Percentiles rank a stretch among this genome's conserved stretches.
These are phyloP conservation scores for Plectosphaerella plurivora DNA, from an alignment of 2,329 filamentous ascomycete species.

Conservation along the genomic window DNA sequence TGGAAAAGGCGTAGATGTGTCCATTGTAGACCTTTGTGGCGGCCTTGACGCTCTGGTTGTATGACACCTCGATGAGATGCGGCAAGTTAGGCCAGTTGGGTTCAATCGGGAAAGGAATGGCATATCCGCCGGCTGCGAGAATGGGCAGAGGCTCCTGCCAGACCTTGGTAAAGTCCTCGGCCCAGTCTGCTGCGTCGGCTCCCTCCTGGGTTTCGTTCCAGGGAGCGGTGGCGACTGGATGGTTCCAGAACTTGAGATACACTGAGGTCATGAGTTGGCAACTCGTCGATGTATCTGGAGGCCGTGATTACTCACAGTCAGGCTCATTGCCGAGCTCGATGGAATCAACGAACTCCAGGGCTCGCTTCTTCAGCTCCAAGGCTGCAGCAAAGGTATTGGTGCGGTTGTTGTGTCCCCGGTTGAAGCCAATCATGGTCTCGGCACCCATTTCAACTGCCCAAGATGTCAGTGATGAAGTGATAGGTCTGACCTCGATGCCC, in stretches of 20 bases:
- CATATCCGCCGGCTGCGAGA: constrained; percentile 3
- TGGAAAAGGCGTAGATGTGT: neutral
- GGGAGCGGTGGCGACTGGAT: constrained; percentile 2
- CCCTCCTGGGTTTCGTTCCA: constrained; percentile 7
- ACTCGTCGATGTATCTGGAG: neutral
- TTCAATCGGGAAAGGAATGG: neutral
- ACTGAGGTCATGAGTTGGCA: neutral
- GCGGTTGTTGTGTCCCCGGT: constrained; percentile 47
- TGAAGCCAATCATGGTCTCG: constrained; percentile 30
- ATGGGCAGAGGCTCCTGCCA: constrained; percentile 2
- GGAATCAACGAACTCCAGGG: constrained; percentile 37
- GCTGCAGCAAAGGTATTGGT: constrained; percentile 51
- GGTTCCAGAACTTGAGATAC: neutral
- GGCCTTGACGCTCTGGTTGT: constrained; percentile 2
- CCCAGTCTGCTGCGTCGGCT: constrained; percentile 5
- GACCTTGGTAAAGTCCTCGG: constrained; percentile 1
- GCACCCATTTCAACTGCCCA: neutral
- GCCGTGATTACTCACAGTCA: constrained; percentile 34
- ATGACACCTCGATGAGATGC: constrained; percentile 3
- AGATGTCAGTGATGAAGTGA: neutral
- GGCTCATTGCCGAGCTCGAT: constrained; percentile 56
- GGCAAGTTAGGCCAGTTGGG: constrained; percentile 1
- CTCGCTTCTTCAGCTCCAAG: constrained; percentile 23
- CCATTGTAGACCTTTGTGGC: neutral
- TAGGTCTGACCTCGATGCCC: constrained; percentile 23